phyloP scores from a whole-genome alignment of 306 rosid species.

The Rosa rugosa region DNA sequence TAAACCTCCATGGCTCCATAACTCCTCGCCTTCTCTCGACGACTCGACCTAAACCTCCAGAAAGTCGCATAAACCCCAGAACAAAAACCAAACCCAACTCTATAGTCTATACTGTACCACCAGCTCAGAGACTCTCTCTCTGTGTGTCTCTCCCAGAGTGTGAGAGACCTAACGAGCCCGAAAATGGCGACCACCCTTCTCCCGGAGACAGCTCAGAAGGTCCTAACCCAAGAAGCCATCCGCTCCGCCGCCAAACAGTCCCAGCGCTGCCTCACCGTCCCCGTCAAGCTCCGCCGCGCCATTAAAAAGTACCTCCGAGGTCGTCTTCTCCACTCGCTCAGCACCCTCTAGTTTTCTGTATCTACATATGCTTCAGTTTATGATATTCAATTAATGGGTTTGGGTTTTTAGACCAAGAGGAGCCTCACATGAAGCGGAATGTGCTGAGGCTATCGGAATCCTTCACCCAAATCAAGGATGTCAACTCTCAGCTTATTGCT shows the following conservation, averaged over 20 bases:
- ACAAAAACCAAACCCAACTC: not conserved
- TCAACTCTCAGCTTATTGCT: conserved; percentile 55
- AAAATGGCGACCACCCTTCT: conserved; percentile 63
- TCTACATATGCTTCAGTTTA: not conserved
- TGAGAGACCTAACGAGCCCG: not conserved
- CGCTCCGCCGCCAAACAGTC: conserved; percentile 88
- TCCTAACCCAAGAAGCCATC: conserved; percentile 60
- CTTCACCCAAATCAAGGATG: conserved; percentile 66
- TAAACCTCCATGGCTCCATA: too few relatives aligned
- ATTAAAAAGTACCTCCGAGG: conserved; percentile 86
- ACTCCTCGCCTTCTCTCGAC: too few relatives aligned
- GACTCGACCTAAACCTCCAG: too few relatives aligned
- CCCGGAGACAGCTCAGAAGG: conserved; percentile 68
- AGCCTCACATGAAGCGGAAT: conserved; percentile 80
- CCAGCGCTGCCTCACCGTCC: conserved; percentile 62
- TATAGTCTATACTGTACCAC: too few relatives aligned
- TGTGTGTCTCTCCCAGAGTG: not conserved
- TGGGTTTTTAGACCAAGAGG: conserved; percentile 61
- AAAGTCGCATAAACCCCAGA: conserved; percentile 13
- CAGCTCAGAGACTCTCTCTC: not conserved
- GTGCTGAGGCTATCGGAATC: conserved; percentile 74
- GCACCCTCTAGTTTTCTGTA: not conserved
- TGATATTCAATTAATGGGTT: not conserved
- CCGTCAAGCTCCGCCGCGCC: conserved; percentile 83
- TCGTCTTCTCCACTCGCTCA: conserved; percentile 12